These are phyloP conservation scores for Fusarium palustre DNA, from an alignment of 2,329 filamentous ascomycete genomes.

Conservation along the genomic window DNA sequence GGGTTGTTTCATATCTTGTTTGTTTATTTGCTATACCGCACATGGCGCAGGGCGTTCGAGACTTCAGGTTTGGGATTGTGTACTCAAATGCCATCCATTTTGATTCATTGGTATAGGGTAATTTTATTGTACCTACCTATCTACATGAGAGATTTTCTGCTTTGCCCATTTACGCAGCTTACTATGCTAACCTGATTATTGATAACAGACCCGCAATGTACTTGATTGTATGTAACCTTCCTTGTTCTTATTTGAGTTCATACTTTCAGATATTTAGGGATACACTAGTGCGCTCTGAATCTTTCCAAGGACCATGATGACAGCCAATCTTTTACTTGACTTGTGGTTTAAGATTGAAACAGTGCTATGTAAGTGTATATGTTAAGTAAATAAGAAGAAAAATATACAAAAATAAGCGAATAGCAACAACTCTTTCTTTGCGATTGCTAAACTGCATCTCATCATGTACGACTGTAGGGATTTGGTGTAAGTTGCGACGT, in stretches of 20 bases:
- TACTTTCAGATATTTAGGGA: too few relatives aligned
- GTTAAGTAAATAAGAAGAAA: neutral
- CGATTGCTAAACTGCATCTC: neutral
- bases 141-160: neutral
- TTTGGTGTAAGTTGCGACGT: conserved; percentile 30
- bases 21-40: neutral
- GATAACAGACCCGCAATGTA: neutral
- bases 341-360: neutral
- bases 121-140: neutral
- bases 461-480: neutral
- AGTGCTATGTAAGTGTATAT: neutral
- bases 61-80: neutral
- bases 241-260: too few relatives aligned
- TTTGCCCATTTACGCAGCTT: neutral
- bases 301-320: too few relatives aligned
- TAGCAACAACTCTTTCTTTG: neutral
- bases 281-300: too few relatives aligned
- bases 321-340: neutral
- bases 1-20: neutral
- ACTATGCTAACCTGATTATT: neutral
- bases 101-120: conserved; percentile 27
- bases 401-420: neutral
- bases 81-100: neutral
- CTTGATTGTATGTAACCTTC: neutral
- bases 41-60: conserved; percentile 26